These are phyloP conservation scores for Chloroidium sp. DNA, from an alignment of 163 green algal genomes.

Conservation along the genomic window DNA sequence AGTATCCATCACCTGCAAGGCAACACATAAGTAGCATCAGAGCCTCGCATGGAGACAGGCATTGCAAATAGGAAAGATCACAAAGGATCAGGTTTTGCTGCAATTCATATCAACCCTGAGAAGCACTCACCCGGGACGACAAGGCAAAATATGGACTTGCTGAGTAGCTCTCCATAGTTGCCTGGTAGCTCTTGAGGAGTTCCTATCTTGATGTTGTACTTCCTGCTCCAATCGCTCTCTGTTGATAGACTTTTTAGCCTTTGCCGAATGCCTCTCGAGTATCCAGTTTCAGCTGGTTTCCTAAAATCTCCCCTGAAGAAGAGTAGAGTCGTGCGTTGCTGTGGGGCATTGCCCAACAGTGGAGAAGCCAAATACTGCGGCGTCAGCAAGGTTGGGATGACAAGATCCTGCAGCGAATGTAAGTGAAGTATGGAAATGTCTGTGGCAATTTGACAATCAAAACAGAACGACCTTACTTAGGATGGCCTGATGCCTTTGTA, in stretches of 20 bases:
- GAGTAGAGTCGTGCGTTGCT: neutral
- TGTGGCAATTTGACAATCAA: too few species aligned
- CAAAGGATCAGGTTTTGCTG: too few species aligned
- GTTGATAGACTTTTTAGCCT: slow-evolving; percentile 24
- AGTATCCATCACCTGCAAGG: slow-evolving; percentile 37
- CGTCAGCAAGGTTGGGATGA: too few species aligned
- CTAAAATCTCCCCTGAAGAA: slow-evolving; percentile 3
- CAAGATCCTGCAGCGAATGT: too few species aligned
- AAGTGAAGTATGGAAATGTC: too few species aligned
- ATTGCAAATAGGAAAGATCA: neutral
- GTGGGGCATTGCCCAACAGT: too few species aligned
- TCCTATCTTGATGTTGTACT: slow-evolving; percentile 30
- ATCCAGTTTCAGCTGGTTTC: neutral
- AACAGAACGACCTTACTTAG: too few species aligned
- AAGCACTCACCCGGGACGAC: slow-evolving; percentile 20
- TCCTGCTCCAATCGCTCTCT: slow-evolving; percentile 18
- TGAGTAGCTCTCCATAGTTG: slow-evolving; percentile 25
- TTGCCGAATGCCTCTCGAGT: slow-evolving; percentile 36
- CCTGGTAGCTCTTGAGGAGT: neutral
- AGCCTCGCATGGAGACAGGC: neutral
- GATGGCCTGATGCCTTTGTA: too few species aligned
- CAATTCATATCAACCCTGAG: neutral
- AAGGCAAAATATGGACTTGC: slow-evolving; percentile 27
- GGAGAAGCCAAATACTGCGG: too few species aligned
- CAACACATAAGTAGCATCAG: neutral